Evolutionary conservation across 2,329 filamentous ascomycete species (phyloP).

Genomic region (Fusarium setosum): DNA sequence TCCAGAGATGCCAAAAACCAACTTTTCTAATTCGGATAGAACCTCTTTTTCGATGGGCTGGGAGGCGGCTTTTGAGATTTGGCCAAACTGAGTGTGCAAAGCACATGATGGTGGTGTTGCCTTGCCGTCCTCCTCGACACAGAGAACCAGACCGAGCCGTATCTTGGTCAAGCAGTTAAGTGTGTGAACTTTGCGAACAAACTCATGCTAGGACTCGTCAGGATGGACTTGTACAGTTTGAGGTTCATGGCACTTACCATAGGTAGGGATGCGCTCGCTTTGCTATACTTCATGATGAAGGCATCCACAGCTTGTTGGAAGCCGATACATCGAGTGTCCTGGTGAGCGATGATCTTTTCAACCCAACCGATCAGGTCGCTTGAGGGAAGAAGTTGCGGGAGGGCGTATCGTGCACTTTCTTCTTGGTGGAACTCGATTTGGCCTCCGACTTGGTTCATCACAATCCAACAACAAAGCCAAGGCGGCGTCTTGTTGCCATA

Average conservation of each 20-base stretch:
- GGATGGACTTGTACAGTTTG: background rate
- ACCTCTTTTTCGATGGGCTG: conserved; percentile 43
- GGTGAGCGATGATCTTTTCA: conserved; percentile 36
- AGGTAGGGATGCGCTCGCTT: conserved; percentile 30
- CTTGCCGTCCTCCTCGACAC: conserved; percentile 37
- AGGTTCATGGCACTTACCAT: conserved; percentile 32
- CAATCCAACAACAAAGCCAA: conserved; percentile 45
- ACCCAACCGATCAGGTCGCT: conserved; percentile 39
- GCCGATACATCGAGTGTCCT: conserved; percentile 40
- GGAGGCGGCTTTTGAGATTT: conserved; percentile 43
- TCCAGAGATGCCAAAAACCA: conserved; percentile 39
- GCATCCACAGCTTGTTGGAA: conserved; percentile 44
- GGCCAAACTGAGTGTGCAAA: conserved; percentile 44
- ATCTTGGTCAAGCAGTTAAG: conserved; percentile 44
- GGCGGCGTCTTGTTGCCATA: conserved; percentile 34
- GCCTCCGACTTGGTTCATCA: conserved; percentile 42
- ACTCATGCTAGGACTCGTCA: conserved; percentile 29
- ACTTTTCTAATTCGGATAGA: conserved; percentile 38
- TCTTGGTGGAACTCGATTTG: conserved; percentile 42
- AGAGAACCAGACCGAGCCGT: conserved; percentile 40
- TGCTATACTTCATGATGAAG: conserved; percentile 42
- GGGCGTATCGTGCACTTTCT: conserved; percentile 42
- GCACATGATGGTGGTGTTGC: conserved; percentile 42
- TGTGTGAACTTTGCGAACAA: conserved; percentile 41
- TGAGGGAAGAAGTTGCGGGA: conserved; percentile 37